These are phyloP conservation scores for Sideroxylon spinosum DNA, from an alignment of 179 eudicot species.

Conservation along the genomic window DNA sequence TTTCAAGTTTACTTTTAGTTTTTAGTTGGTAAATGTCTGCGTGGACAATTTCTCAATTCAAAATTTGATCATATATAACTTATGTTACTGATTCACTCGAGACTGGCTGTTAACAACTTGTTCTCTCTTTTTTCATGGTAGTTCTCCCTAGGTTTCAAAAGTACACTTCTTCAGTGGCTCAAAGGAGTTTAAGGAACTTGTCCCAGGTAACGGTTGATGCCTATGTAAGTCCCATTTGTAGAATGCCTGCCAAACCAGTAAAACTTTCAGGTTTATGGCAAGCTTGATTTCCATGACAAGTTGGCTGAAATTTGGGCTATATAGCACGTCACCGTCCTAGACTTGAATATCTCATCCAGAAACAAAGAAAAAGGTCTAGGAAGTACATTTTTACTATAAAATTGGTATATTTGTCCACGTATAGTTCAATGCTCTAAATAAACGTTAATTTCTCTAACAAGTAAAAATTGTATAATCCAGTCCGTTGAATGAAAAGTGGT, in stretches of 20 bases:
- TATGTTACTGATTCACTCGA: not conserved
- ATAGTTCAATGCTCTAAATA: too few species aligned
- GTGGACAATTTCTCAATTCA: not conserved
- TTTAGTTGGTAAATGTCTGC: not conserved
- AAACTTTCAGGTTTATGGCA: not conserved
- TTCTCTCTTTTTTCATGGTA: constrained; percentile 28
- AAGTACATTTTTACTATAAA: too few species aligned
- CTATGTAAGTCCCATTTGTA: not conserved
- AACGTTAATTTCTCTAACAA: too few species aligned
- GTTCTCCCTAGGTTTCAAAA: constrained; percentile 70
- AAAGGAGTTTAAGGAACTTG: constrained; percentile 73
- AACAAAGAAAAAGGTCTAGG: too few species aligned
- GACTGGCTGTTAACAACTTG: not conserved
- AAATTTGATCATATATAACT: not conserved
- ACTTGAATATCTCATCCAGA: too few species aligned
- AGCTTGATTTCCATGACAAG: too few species aligned
- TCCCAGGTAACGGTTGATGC: constrained; percentile 47
- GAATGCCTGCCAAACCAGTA: not conserved
- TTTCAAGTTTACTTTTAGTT: not conserved
- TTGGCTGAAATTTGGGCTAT: too few species aligned
- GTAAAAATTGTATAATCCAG: too few species aligned
- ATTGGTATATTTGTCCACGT: too few species aligned
- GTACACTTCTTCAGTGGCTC: constrained; percentile 79
- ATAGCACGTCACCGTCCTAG: too few species aligned
- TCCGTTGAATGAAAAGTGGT: too few species aligned